Evolutionary conservation across 1,284 basidiomycete genomes (phyloP), one percentile per base, ranked within the genome.

Genomic region (Ustilago shanxiensis): DNA sequence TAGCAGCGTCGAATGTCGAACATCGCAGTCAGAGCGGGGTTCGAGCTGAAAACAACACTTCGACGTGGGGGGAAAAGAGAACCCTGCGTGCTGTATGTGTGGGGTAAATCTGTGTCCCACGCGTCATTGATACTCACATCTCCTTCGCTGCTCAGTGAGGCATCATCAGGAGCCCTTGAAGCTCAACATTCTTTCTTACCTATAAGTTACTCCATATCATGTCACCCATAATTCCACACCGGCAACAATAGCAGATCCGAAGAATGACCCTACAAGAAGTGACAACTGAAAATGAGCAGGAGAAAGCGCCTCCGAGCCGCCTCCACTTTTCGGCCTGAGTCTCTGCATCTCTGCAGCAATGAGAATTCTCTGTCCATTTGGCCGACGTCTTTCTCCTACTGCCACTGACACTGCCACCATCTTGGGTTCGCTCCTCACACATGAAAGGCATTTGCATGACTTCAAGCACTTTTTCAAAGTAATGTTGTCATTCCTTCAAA

Each of bases 261-360:
- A 14, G 14, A 8, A 37, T 8, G 13, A 10, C 35, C 35, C n/a
- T n/a, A n/a, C n/a, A n/a, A n/a, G n/a, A n/a, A n/a, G n/a, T n/a
- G n/a, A n/a, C n/a, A n/a, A n/a, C n/a, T n/a, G 14, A 14, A 16
- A 37, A 9, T 3, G 13, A 37, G 9, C 3, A 37, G 13, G 14
- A 37, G 31, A 37, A 10, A 37, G 61, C 61, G 61, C 61, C 35
- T 63, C 61, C n/a, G 53, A 63, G 54, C 61, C 61, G 61, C 61
- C 61, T 44, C 61, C 61, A 58, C 62, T 49, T 33, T 58, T 51
- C 33, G n/a, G 11, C 31, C 31, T 33, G 31, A 5, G 11, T 24
- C n/a, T 39, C 54, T 41, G 31, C 45, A 52, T 22, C 4, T 49
- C 14, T 26, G 24, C 31, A 31, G n/a, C n/a, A 9, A 9, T 20